These are phyloP conservation scores for Metarhizium sp. DNA, from an alignment of 2,329 filamentous ascomycete species.

Conservation along the genomic window DNA sequence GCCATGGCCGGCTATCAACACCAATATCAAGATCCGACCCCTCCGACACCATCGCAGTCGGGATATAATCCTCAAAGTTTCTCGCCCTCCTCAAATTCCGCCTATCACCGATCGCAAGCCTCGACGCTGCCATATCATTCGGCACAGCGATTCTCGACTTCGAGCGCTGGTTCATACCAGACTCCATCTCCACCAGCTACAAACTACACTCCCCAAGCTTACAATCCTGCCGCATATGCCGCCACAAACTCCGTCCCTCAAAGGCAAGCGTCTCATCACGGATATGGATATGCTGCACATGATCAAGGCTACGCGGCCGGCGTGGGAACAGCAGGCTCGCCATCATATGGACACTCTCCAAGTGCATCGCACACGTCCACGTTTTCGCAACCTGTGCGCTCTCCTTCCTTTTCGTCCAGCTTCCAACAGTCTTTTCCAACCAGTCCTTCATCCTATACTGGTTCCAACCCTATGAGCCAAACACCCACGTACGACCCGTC, in stretches of 20 bases:
- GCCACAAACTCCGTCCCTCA: conserved; percentile 33
- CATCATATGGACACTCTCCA: conserved; percentile 28
- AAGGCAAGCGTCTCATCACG: conserved; percentile 40
- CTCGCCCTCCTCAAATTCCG: conserved; percentile 19
- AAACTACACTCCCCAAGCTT: conserved; percentile 41
- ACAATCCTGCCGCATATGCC: conserved; percentile 53
- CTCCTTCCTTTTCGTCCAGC: conserved; percentile 21
- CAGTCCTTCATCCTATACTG: conserved; percentile 22
- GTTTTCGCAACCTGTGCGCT: conserved; percentile 12
- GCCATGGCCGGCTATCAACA: conserved; percentile 43
- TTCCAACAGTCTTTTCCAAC: conserved; percentile 31
- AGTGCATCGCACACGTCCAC: conserved; percentile 22
- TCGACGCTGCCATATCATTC: conserved; percentile 39
- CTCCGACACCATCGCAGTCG: conserved; percentile 33
- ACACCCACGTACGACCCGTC: conserved; percentile 28
- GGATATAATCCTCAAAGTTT: conserved; percentile 67
- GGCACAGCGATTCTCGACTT: conserved; percentile 28
- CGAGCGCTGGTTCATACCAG: conserved; percentile 19
- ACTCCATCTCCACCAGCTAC: conserved; percentile 27
- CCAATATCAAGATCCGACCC: conserved; percentile 36
- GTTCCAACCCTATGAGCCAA: conserved; percentile 16
- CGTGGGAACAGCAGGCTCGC: conserved; percentile 23
- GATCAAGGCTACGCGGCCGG: conserved; percentile 31
- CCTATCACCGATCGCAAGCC: conserved; percentile 37
- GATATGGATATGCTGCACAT: conserved; percentile 37